Percentiles rank a stretch among this genome's conserved stretches.
Evolutionary conservation across 106 monocot genomes (phyloP).

Genomic region (Dioscorea alata): DNA sequence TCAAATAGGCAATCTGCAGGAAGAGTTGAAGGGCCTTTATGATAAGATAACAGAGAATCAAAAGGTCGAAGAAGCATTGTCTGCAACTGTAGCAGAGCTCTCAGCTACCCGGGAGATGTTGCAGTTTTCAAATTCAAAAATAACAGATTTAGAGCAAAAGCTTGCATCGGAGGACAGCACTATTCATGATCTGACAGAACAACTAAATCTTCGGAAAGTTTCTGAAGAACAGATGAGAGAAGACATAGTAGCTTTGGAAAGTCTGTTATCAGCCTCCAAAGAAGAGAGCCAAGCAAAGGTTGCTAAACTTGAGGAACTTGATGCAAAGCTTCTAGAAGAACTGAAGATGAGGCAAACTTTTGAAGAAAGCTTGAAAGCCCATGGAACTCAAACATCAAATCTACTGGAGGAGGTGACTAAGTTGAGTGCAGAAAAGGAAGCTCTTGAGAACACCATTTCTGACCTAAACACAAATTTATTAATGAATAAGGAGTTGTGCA

Average conservation of each 20-base stretch:
- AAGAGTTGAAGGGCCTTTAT: constrained; percentile 37
- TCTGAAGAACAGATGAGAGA: constrained; percentile 61
- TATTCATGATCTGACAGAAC: constrained; percentile 49
- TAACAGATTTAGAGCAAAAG: constrained; percentile 52
- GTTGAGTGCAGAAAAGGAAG: constrained; percentile 48
- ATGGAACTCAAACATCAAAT: constrained; percentile 28
- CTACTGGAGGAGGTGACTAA: constrained; percentile 55
- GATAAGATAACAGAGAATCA: constrained; percentile 30
- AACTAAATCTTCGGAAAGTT: constrained; percentile 32
- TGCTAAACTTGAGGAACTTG: constrained; percentile 26
- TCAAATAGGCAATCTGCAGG: constrained; percentile 37
- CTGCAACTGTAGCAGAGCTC: constrained; percentile 32
- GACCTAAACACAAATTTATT: constrained; percentile 39
- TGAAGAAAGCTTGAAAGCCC: constrained; percentile 31
- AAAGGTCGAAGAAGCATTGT: constrained; percentile 49
- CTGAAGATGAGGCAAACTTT: constrained; percentile 32
- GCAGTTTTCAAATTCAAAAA: constrained; percentile 46
- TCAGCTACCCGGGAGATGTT: constrained; percentile 26
- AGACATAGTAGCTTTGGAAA: constrained; percentile 39
- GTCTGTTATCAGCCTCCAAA: constrained; percentile 30
- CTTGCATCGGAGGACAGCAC: constrained; percentile 33
- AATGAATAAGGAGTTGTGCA: constrained; percentile 21
- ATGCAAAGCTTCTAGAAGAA: constrained; percentile 44
- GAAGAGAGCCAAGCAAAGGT: constrained; percentile 47
- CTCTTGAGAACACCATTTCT: constrained; percentile 26